Evolutionary conservation across 495 filamentous ascomycete genomes (phyloP), one percentile per base, ranked within the genome.

Genomic region (Chaetomium cochliodes): DNA sequence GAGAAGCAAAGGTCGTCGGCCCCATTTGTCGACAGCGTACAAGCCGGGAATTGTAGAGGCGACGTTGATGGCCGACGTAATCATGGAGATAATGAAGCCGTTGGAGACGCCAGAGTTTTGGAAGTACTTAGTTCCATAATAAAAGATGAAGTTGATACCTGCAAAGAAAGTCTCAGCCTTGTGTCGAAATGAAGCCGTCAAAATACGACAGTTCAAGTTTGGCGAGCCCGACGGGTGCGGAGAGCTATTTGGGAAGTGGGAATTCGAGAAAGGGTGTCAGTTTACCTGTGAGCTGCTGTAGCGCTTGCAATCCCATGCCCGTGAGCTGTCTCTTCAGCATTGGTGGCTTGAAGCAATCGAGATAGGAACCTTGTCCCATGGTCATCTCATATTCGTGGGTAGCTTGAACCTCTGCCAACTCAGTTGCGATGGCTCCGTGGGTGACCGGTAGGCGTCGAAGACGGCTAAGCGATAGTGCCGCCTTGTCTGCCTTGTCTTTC

Each of bases 71-170:
- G 82, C 81, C 65, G 84, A 86, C 18, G 85, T 89, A 63, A 88
- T 90, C 53, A 91, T 78, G 58, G 80, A 81, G 67, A 91, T 89
- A 39, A 81, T 67, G 75, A 91, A 92, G 3, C 84, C 69, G 74
- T 89, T 86, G 18, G 78, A 67, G 72, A 92, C 86, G 20, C 88
- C 88, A 2, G 85, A 84, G 72, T 86, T 85, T 64, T 83, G 77
- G 79, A 91, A 91, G 75, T 88, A 91, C 51, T 87, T 84, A 5
- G 88, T 90, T 51, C 88, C 88, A 72, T 90, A 91, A 79, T 91
- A 92, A 74, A 91, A 80, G 57, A 92, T 91, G 76, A 91, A 91
- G 76, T 91, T 92, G 63, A 80, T 76, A 13, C 77, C 70, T 47
- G 50, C 8, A 18, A 13, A 26, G n/a, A 33, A 3, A 16, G 18